These are phyloP conservation scores for Helenozyma baotianmanensis DNA, from an alignment of 805 yeast genomes.

Conservation along the genomic window DNA sequence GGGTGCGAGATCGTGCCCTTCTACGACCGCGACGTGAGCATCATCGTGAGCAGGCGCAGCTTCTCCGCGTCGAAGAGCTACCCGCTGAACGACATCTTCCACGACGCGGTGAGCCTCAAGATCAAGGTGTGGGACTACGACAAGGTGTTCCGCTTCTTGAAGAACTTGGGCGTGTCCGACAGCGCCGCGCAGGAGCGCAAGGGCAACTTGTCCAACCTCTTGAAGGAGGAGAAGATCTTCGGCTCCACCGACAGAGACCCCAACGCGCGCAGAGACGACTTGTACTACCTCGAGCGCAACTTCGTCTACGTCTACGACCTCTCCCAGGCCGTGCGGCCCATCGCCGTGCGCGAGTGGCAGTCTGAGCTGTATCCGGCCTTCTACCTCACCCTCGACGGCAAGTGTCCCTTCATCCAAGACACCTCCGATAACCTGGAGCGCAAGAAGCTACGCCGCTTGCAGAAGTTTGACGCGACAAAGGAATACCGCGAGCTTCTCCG, in stretches of 20 bases:
- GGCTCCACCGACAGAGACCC: slow-evolving; percentile 92
- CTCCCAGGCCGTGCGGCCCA: slow-evolving; percentile 72
- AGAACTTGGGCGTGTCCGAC: slow-evolving; percentile 45
- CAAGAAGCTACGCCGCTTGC: slow-evolving; percentile 34
- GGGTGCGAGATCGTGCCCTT: slow-evolving; percentile 43
- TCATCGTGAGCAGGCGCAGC: slow-evolving; percentile 68
- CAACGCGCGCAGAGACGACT: slow-evolving; percentile 76
- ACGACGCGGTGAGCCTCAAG: slow-evolving; percentile 53
- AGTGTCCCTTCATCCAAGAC: slow-evolving; percentile 79
- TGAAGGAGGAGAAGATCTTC: slow-evolving; percentile 77
- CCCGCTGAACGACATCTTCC: slow-evolving; percentile 56
- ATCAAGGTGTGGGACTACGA: slow-evolving; percentile 87
- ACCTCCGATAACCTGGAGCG: slow-evolving; percentile 37
- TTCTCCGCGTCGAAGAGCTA: slow-evolving; percentile 39
- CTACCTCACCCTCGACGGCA: slow-evolving; percentile 61
- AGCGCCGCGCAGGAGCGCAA: slow-evolving; percentile 12
- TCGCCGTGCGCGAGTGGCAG: slow-evolving; percentile 78
- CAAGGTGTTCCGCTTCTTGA: slow-evolving; percentile 75
- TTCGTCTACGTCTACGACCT: slow-evolving; percentile 79
- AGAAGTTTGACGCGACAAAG: slow-evolving; percentile 38
- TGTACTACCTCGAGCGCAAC: slow-evolving; percentile 67
- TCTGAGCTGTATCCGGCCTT: slow-evolving; percentile 52
- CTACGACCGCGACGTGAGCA: slow-evolving; percentile 59
- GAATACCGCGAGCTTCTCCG: slow-evolving; percentile 37
- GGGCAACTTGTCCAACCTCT: slow-evolving; percentile 42